Evolutionary conservation across 441 rosid genomes (phyloP).

Genomic region (Biscutella laevigata): DNA sequence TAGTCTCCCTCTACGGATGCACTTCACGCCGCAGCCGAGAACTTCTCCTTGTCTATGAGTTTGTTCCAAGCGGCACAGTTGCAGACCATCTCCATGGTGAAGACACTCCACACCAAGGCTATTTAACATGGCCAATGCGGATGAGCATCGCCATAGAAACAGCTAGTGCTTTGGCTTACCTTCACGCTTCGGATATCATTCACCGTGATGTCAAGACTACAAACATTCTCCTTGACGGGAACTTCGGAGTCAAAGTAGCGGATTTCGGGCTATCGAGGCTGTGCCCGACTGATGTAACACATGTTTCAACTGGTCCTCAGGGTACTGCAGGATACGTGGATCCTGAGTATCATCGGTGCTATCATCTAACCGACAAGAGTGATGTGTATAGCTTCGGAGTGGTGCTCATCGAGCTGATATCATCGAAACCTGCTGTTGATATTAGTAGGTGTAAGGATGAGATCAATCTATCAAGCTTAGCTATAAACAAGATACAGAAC

Average conservation of each 20-base stretch:
- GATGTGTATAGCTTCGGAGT: slow-evolving; percentile 86
- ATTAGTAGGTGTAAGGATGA: slow-evolving; percentile 44
- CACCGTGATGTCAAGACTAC: slow-evolving; percentile 67
- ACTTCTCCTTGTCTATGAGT: slow-evolving; percentile 73
- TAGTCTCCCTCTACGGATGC: slow-evolving; percentile 68
- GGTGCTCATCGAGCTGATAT: slow-evolving; percentile 62
- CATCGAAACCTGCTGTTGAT: slow-evolving; percentile 73
- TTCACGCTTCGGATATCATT: slow-evolving; percentile 58
- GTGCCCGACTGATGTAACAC: slow-evolving; percentile 48
- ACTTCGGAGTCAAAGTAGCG: slow-evolving; percentile 54
- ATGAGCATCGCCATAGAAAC: slow-evolving; percentile 69
- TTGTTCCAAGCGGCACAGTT: slow-evolving; percentile 54
- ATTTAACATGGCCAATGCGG: slow-evolving; percentile 49
- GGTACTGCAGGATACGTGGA: slow-evolving; percentile 82
- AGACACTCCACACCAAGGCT: slow-evolving; percentile 19
- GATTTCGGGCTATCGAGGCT: slow-evolving; percentile 65
- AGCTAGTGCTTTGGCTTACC: slow-evolving; percentile 59
- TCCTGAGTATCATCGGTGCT: slow-evolving; percentile 59
- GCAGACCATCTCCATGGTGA: slow-evolving; percentile 67
- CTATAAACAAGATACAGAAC: slow-evolving; percentile 50
- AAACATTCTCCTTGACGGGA: slow-evolving; percentile 57
- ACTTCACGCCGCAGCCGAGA: slow-evolving; percentile 56
- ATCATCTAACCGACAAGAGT: slow-evolving; percentile 60
- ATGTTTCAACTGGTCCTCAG: slow-evolving; percentile 70
- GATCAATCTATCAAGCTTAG: slow-evolving; percentile 58